phyloP scores from a whole-genome alignment of 352 stramenopile genomes.

The Phytophthora macrochlamydospora region DNA sequence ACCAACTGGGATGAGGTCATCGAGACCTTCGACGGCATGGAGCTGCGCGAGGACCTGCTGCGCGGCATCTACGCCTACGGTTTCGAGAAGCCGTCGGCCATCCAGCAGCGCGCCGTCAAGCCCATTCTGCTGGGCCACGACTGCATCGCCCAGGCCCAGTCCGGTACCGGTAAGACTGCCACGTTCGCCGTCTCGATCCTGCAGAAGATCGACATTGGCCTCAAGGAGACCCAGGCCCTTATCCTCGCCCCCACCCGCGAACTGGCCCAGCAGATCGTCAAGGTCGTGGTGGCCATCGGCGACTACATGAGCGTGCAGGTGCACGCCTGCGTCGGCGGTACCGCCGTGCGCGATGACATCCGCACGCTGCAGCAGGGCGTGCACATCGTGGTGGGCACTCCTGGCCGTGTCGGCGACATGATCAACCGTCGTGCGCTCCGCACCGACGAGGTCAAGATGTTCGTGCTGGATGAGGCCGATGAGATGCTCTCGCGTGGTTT shows the following conservation, averaged over 20 bases:
- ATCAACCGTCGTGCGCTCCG: conserved; percentile 97
- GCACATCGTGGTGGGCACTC: conserved; percentile 98
- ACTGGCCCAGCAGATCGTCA: conserved; percentile 99
- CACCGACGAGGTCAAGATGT: conserved; percentile 96
- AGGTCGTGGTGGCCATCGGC: conserved; percentile 95
- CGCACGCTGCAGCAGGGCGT: conserved; percentile 97
- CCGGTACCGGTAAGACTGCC: conserved; percentile 99
- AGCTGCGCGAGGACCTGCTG: conserved; percentile 98
- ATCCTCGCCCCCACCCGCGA: conserved; percentile 99
- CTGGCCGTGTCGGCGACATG: conserved; percentile 99
- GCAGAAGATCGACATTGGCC: conserved; percentile 95
- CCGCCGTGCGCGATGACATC: conserved; percentile 98
- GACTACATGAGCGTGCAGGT: conserved; percentile 98
- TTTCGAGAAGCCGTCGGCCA: conserved; percentile 99
- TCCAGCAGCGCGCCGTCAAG: conserved; percentile 99
- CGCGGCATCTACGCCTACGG: conserved; percentile 99
- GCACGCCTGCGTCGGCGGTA: conserved; percentile 98
- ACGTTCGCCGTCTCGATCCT: conserved; percentile 99
- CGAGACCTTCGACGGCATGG: conserved; percentile 99
- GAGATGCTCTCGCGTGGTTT: conserved; percentile 99
- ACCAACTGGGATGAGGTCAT: conserved; percentile 99
- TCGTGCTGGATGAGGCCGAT: conserved; percentile 99
- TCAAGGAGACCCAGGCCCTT: conserved; percentile 97
- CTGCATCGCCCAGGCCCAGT: conserved; percentile 99
- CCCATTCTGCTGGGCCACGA: conserved; percentile 97